These are phyloP conservation scores for Bruguiera gymnorhiza DNA, from an alignment of 345 rosid genomes.

Conservation along the genomic window DNA sequence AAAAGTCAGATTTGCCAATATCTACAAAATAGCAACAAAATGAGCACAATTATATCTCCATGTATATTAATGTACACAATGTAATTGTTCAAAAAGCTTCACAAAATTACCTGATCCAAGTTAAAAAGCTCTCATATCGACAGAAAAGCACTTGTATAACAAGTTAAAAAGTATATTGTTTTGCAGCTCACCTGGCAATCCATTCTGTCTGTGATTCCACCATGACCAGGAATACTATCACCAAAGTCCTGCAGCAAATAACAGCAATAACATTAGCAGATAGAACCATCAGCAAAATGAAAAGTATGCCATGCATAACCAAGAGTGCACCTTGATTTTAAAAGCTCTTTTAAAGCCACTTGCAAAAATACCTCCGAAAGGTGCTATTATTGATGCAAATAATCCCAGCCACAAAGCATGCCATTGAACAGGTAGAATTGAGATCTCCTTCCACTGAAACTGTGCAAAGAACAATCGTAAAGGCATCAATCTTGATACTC, in stretches of 20 bases:
- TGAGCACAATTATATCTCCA: not conserved
- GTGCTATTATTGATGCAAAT: constrained; percentile 97
- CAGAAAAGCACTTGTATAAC: not conserved
- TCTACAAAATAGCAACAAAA: constrained; percentile 31
- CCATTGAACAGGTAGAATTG: constrained; percentile 86
- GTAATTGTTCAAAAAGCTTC: not conserved
- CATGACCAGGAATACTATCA: constrained; percentile 99
- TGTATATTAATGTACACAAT: not conserved
- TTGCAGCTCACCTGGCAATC: constrained; percentile 78
- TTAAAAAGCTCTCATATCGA: not conserved
- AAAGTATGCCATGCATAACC: not conserved
- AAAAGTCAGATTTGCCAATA: constrained; percentile 55
- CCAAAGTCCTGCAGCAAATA: constrained; percentile 75
- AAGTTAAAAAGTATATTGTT: not conserved
- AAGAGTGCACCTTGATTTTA: constrained; percentile 65
- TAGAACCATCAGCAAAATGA: not conserved
- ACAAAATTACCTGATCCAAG: constrained; percentile 62
- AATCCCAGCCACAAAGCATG: constrained; percentile 87
- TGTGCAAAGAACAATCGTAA: constrained; percentile 28
- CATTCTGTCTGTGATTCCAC: constrained; percentile 98
- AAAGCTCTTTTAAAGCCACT: constrained; percentile 98
- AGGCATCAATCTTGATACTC: not conserved
- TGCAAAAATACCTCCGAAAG: constrained; percentile 97
- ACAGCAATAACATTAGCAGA: not conserved
- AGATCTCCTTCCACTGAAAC: constrained; percentile 88